A percentile compares a stretch with the other conserved stretches of the same genome.
Conservation (phyloP, 257 asterid species). For the Salvia rosmarinus region DNA sequence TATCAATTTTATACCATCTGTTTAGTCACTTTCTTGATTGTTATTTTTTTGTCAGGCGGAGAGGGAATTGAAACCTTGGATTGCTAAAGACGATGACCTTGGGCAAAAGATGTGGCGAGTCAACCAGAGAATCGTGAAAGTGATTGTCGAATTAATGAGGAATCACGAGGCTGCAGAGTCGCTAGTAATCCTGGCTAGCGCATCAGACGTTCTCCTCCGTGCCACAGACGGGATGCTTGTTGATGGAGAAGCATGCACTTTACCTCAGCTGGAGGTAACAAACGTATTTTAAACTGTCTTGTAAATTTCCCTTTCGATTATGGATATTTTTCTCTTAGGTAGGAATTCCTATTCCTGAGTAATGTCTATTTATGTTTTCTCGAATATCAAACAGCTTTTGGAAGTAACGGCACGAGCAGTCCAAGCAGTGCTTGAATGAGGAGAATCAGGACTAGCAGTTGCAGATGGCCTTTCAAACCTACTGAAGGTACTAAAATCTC, state of each 20-base stretch:
- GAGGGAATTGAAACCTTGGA: slow-evolving; percentile 94
- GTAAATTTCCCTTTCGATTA: background rate
- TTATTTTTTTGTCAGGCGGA: slow-evolving; percentile 79
- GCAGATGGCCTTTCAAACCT: slow-evolving; percentile 92
- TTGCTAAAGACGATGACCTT: slow-evolving; percentile 88
- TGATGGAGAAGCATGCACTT: slow-evolving; percentile 99
- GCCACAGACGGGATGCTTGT: slow-evolving; percentile 99
- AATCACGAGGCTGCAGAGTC: slow-evolving; percentile 90
- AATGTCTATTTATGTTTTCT: slow-evolving; percentile 5
- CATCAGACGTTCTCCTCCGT: slow-evolving; percentile 93
- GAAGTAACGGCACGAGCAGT: slow-evolving; percentile 97
- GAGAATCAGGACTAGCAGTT: slow-evolving; percentile 85
- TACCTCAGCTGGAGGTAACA: slow-evolving; percentile 93
- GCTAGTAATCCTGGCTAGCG: slow-evolving; percentile 78
- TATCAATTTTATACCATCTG: slow-evolving; percentile 33
- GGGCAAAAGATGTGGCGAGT: slow-evolving; percentile 94
- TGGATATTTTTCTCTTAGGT: background rate
- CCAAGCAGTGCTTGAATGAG: slow-evolving; percentile 91
- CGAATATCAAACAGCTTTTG: slow-evolving; percentile 59
- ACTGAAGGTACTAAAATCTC: slow-evolving; percentile 63
- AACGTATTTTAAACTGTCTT: slow-evolving; percentile 16
- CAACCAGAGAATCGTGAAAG: slow-evolving; percentile 92
- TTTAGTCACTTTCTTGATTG: slow-evolving; percentile 50
- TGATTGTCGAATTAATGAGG: slow-evolving; percentile 90
- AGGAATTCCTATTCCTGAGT: background rate